These are phyloP conservation scores for Erythrobasidium yunnanense DNA, from an alignment of 768 basidiomycete genomes.

Conservation along the genomic window DNA sequence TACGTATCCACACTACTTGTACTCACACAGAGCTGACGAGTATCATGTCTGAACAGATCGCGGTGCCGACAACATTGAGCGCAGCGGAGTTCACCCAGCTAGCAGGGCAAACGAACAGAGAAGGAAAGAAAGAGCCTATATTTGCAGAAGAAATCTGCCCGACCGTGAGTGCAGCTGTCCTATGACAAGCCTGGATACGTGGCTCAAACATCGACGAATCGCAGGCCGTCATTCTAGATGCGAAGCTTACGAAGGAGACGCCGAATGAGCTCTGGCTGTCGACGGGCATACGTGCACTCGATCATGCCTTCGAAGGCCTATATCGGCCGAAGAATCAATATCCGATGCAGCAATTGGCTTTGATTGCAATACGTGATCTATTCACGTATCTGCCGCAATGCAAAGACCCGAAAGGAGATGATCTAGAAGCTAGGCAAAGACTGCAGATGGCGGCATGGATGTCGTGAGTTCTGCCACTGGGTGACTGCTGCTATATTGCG, in stretches of 20 bases:
- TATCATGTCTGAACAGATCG: slow-evolving; percentile 35
- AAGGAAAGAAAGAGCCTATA: not conserved
- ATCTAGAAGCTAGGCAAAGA: slow-evolving; percentile 42
- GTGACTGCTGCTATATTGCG: not conserved
- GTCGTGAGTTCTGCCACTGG: slow-evolving; percentile 15
- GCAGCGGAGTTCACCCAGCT: slow-evolving; percentile 21
- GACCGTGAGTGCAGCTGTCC: not conserved
- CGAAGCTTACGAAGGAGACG: slow-evolving; percentile 59
- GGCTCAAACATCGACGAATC: too few species aligned
- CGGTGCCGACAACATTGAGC: slow-evolving; percentile 67
- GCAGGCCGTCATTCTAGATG: slow-evolving; percentile 61
- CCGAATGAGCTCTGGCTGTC: slow-evolving; percentile 70
- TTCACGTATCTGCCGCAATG: slow-evolving; percentile 62
- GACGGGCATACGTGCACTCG: slow-evolving; percentile 60
- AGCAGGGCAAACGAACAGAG: slow-evolving; percentile 3
- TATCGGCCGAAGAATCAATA: slow-evolving; percentile 52
- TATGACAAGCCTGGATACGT: not conserved
- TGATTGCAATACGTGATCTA: slow-evolving; percentile 58
- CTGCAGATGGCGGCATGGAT: slow-evolving; percentile 42
- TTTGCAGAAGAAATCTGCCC: slow-evolving; percentile 9
- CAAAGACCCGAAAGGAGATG: slow-evolving; percentile 46
- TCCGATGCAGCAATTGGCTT: slow-evolving; percentile 56
- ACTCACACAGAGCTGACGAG: not conserved
- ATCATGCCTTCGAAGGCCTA: slow-evolving; percentile 63
- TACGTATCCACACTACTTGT: slow-evolving; percentile 37